Evolutionary conservation across 2,329 filamentous ascomycete species (phyloP).

Genomic region (Xylaria multiplex): DNA sequence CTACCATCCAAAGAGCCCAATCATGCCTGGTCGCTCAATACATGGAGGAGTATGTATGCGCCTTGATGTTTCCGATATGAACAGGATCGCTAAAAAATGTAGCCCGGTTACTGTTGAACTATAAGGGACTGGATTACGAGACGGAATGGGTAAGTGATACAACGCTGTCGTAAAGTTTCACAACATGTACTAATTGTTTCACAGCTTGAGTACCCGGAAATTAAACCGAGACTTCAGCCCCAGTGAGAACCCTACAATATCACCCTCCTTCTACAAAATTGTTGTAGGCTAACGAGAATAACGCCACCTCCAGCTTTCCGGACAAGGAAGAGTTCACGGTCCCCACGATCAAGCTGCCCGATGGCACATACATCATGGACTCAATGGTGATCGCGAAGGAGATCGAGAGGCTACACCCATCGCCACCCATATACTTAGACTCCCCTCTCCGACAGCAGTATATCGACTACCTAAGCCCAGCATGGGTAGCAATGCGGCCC

Average conservation of each 20-base stretch:
- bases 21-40: slow-evolving; percentile 71
- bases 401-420: slow-evolving; percentile 68
- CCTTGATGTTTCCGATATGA: background rate
- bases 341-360: slow-evolving; percentile 52
- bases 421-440: slow-evolving; percentile 67
- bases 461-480: slow-evolving; percentile 50
- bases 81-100: slow-evolving; percentile 23
- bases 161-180: background rate
- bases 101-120: slow-evolving; percentile 75
- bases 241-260: slow-evolving; percentile 54
- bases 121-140: slow-evolving; percentile 72
- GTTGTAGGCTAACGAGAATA: slow-evolving; percentile 7
- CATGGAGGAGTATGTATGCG: slow-evolving; percentile 70
- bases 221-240: slow-evolving; percentile 64
- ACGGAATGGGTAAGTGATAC: slow-evolving; percentile 66
- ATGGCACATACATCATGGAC: slow-evolving; percentile 72
- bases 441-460: slow-evolving; percentile 60
- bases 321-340: slow-evolving; percentile 45
- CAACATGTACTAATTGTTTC: background rate
- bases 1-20: slow-evolving; percentile 64
- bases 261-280: background rate
- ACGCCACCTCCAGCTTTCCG: slow-evolving; percentile 53
- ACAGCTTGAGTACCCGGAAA: slow-evolving; percentile 71
- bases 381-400: slow-evolving; percentile 67
- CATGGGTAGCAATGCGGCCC: slow-evolving; percentile 51